Conservation (phyloP, 164 flowering plant genomes). For the Houttuynia cordata region DNA sequence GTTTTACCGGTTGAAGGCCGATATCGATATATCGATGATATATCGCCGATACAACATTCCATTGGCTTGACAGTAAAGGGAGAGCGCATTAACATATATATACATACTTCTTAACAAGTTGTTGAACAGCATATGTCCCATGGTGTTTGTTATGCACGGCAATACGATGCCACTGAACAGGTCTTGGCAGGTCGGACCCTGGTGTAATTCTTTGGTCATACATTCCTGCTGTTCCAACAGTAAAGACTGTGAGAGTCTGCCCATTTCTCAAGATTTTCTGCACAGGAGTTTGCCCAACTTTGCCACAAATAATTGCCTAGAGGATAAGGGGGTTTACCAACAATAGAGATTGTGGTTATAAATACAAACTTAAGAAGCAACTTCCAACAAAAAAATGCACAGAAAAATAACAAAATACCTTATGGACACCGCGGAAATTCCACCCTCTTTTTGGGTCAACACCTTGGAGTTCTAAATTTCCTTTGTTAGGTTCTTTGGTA, state of each 20-base stretch:
- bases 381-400: background rate
- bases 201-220: slow-evolving; percentile 67
- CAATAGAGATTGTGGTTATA: background rate
- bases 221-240: slow-evolving; percentile 95
- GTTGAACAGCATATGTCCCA: slow-evolving; percentile 77
- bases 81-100: background rate
- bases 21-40: too few relatives aligned
- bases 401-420: slow-evolving; percentile 32
- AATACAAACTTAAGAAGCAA: background rate
- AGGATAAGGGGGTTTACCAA: background rate
- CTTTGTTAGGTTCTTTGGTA: slow-evolving; percentile 37
- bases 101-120: slow-evolving; percentile 64
- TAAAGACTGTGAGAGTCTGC: slow-evolving; percentile 72
- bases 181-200: slow-evolving; percentile 46
- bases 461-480: slow-evolving; percentile 51
- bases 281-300: slow-evolving; percentile 74
- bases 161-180: slow-evolving; percentile 95
- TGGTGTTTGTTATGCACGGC: slow-evolving; percentile 72
- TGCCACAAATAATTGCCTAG: slow-evolving; percentile 92
- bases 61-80: too few relatives aligned
- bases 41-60: too few relatives aligned
- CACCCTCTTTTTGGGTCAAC: slow-evolving; percentile 88
- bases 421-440: slow-evolving; percentile 90
- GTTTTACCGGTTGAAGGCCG: too few relatives aligned
- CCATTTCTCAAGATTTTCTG: slow-evolving; percentile 95